These are phyloP conservation scores for Pseudocercospora crystallina DNA, from an alignment of 2,329 filamentous ascomycete species.

Conservation along the genomic window DNA sequence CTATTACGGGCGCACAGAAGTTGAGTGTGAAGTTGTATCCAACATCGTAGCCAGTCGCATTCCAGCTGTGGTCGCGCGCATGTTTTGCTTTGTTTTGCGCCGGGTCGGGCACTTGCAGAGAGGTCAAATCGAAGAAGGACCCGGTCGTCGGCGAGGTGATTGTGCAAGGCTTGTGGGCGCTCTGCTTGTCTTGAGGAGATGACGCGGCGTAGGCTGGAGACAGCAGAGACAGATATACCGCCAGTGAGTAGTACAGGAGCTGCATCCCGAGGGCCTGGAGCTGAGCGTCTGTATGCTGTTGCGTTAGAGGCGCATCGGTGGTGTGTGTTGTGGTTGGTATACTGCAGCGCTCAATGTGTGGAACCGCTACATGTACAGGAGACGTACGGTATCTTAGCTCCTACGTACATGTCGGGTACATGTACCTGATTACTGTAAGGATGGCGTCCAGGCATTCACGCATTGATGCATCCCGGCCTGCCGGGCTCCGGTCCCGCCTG, in stretches of 20 bases:
- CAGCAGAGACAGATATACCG: conserved; percentile 34
- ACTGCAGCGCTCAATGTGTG: no score
- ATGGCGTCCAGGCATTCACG: no score
- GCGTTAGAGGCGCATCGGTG: no score
- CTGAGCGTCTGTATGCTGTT: no score
- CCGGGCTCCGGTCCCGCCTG: no score
- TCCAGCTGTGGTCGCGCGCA: conserved; percentile 59
- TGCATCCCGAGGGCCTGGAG: conserved; percentile 20
- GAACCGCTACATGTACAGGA: no score
- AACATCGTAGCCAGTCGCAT: conserved; percentile 73
- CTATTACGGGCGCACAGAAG: conserved; percentile 74
- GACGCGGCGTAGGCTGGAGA: conserved; percentile 37
- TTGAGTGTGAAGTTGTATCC: conserved; percentile 81
- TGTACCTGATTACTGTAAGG: no score
- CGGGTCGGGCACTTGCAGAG: conserved; percentile 54
- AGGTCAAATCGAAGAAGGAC: conserved; percentile 63
- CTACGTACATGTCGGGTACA: no score
- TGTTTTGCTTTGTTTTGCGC: conserved; percentile 49
- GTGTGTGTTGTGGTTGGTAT: no score
- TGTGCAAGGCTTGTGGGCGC: conserved; percentile 49
- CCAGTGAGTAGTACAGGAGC: conserved; percentile 37
- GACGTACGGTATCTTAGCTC: no score
- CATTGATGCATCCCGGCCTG: no score
- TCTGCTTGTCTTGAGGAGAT: conserved; percentile 33
- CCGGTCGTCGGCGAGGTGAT: conserved; percentile 61